Evolutionary conservation across 2,329 filamentous ascomycete species (phyloP).

Genomic region (Aspergillus alliaceus): DNA sequence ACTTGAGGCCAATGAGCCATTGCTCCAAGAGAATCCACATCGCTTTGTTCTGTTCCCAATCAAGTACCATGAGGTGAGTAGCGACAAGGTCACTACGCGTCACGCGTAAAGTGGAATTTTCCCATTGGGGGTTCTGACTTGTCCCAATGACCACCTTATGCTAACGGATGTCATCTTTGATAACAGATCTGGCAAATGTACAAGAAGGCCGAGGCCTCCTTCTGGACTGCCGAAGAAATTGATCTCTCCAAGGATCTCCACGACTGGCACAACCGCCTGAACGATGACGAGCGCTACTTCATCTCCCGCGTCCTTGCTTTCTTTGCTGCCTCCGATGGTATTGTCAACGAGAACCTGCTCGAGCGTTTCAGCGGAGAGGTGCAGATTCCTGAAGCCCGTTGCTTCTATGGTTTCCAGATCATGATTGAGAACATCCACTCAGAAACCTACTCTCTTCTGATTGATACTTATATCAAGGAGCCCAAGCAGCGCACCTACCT

Average conservation of each 20-base stretch:
- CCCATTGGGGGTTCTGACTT: conserved; percentile 10
- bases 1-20: conserved; percentile 79
- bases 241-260: conserved; percentile 98
- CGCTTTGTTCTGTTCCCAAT: conserved; percentile 98
- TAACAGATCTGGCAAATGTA: conserved; percentile 99
- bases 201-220: conserved; percentile 99
- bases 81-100: conserved; percentile 49
- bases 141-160: conserved; percentile 8
- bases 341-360: conserved; percentile 98
- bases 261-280: conserved; percentile 98
- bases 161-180: conserved; percentile 38
- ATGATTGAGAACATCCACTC: conserved; percentile 99
- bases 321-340: conserved; percentile 97
- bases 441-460: conserved; percentile 97
- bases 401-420: conserved; percentile 99
- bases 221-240: conserved; percentile 99
- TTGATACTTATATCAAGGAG: conserved; percentile 99
- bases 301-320: conserved; percentile 98
- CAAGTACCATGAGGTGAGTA: conserved; percentile 95
- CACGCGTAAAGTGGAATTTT: conserved; percentile 67
- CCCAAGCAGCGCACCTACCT: conserved; percentile 89
- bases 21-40: conserved; percentile 92
- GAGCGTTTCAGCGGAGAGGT: conserved; percentile 97
- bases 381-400: conserved; percentile 94
- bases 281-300: conserved; percentile 96